Evolutionary conservation across 2,329 filamentous ascomycete species (phyloP).

Genomic region (Pseudocercospora ulei): DNA sequence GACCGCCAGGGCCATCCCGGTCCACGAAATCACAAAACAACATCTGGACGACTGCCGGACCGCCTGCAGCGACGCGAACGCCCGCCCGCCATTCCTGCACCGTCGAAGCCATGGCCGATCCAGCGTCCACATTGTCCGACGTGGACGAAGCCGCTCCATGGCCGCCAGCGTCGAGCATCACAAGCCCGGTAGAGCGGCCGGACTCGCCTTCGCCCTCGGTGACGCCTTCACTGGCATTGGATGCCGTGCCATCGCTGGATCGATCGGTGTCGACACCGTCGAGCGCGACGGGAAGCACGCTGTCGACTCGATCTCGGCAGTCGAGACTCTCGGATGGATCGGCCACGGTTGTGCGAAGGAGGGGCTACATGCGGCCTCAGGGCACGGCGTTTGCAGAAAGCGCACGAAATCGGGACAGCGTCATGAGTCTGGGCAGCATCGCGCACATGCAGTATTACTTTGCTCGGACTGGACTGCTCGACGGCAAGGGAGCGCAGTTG

Average conservation of each 20-base stretch:
- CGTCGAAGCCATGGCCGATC: constrained; percentile 6
- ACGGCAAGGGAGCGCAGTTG: constrained; percentile 82
- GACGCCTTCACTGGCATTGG: constrained; percentile 54
- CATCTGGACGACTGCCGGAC: constrained; percentile 6
- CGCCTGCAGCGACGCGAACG: not conserved
- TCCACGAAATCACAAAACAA: constrained; percentile 2
- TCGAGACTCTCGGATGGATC: constrained; percentile 47
- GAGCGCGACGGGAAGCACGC: constrained; percentile 42
- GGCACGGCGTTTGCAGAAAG: constrained; percentile 84
- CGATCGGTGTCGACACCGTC: constrained; percentile 53
- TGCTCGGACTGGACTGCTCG: constrained; percentile 80
- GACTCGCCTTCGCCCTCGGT: constrained; percentile 57
- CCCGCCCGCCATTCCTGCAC: not conserved
- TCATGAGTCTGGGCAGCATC: constrained; percentile 92
- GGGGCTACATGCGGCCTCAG: constrained; percentile 80
- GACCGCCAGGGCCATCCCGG: not conserved
- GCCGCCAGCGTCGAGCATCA: constrained; percentile 26
- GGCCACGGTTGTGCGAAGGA: constrained; percentile 44
- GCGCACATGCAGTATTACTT: constrained; percentile 98
- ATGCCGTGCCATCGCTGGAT: constrained; percentile 49
- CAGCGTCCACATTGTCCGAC: constrained; percentile 5
- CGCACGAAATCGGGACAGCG: constrained; percentile 80
- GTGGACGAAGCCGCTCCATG: constrained; percentile 8
- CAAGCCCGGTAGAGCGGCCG: constrained; percentile 36
- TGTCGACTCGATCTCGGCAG: constrained; percentile 35